phyloP scores from a whole-genome alignment of 768 basidiomycete genomes.

The Agrocybe pediades region DNA sequence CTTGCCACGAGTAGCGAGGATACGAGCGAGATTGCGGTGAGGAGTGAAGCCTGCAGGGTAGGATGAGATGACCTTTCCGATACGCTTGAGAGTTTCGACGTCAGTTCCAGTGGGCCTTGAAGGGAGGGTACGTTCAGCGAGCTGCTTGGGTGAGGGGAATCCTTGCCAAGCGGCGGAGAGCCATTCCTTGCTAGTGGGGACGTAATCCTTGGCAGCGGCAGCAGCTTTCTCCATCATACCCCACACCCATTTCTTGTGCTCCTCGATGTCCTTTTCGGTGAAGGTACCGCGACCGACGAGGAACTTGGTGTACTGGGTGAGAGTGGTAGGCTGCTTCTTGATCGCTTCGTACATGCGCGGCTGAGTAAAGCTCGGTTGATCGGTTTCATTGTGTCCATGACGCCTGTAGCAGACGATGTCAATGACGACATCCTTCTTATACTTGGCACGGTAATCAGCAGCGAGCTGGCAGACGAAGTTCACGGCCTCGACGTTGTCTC shows the following conservation, averaged over 20 bases:
- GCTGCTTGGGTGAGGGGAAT: slow-evolving; percentile 95
- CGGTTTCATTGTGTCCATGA: slow-evolving; percentile 99
- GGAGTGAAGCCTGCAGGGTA: slow-evolving; percentile 85
- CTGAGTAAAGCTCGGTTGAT: slow-evolving; percentile 98
- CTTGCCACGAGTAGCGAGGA: slow-evolving; percentile 85
- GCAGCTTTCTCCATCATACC: slow-evolving; percentile 97
- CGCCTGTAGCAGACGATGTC: slow-evolving; percentile 99
- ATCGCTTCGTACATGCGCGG: slow-evolving; percentile 99
- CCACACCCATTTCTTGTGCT: slow-evolving; percentile 99
- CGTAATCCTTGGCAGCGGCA: slow-evolving; percentile 93
- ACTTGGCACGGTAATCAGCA: slow-evolving; percentile 97
- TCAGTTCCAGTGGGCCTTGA: slow-evolving; percentile 84
- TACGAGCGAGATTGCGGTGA: slow-evolving; percentile 93
- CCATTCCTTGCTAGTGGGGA: slow-evolving; percentile 95
- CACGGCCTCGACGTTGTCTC: slow-evolving; percentile 97
- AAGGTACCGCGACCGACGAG: slow-evolving; percentile 90
- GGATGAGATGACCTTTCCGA: slow-evolving; percentile 86
- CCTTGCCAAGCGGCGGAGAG: slow-evolving; percentile 97
- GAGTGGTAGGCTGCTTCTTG: slow-evolving; percentile 87
- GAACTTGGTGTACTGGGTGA: slow-evolving; percentile 91
- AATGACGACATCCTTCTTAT: slow-evolving; percentile 97
- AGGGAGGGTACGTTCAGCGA: slow-evolving; percentile 92
- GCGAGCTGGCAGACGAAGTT: slow-evolving; percentile 98
- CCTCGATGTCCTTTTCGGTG: slow-evolving; percentile 94
- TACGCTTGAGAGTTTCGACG: slow-evolving; percentile 71